Evolutionary conservation across 2,329 filamentous ascomycete genomes (phyloP), one percentile per base, ranked within the genome.

Genomic region (Thelonectria olida): DNA sequence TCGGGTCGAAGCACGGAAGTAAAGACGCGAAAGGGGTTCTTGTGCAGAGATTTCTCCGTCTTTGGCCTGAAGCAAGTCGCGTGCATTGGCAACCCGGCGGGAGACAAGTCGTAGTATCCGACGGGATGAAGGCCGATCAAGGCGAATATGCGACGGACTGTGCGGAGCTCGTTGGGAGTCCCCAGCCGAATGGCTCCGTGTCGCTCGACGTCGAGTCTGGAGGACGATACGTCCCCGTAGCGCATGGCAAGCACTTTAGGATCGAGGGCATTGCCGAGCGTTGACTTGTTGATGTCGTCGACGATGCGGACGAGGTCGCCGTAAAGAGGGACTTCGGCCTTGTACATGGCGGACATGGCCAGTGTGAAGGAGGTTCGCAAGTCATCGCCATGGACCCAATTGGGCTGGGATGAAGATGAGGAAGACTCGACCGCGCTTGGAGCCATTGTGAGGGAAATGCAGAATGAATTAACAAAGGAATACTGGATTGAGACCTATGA

Each of bases 151-250:
- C 81, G 76, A 4, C 74, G 62, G 41, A 83, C 75, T 1, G 73
- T 79, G n/a, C 68, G 69, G 13, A 84, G 70, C 58, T 84, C 82
- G 7, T 75, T 54, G 0, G 74, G 51, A 0, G 78, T 82, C 4
- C 82, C 81, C 2, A 84, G 74, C 0, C 82, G 75, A 27, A 84
- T 82, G 17, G 82, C 82, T 5, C 82, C 82, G 54, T 84, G 81
- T 20, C 76, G 66, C 34, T 73, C 72, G 3, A 74, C 48, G 20
- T 68, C 63, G 7, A 69, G 54, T 7, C 67, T 39, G 4, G 62
- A 62, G 5, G 57, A 56, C 0, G 55, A 51, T 17, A 63, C 59
- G 27, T 69, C 59, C 4, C 65, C 63, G 22, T 61, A 65, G 31
- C 63, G 63, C 63, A 67, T 64, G 12, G 65, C 58, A 1, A 63